phyloP scores from a whole-genome alignment of 371 early-diverging fungal species.

The Circinella minor region DNA sequence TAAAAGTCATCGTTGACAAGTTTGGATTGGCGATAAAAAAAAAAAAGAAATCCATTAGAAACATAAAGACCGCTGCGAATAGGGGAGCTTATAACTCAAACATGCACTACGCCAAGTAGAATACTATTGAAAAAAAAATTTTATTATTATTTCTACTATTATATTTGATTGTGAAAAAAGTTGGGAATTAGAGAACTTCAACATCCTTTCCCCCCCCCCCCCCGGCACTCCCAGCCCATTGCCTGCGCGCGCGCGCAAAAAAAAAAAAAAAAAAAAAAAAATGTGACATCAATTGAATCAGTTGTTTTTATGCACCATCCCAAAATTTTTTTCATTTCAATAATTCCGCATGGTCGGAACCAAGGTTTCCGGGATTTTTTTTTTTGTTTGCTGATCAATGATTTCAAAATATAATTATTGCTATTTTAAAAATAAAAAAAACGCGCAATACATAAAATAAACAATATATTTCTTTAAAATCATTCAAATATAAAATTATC shows the following conservation, averaged over 20 bases:
- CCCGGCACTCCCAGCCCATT: background rate
- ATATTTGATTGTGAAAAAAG: too few relatives aligned
- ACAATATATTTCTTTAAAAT: too few relatives aligned
- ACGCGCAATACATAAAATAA: too few relatives aligned
- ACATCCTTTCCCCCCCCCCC: too few relatives aligned
- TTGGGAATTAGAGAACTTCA: too few relatives aligned
- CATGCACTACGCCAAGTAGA: background rate
- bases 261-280: background rate
- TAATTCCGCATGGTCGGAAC: background rate
- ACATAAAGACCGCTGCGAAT: conserved; percentile 9
- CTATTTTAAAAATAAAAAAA: too few relatives aligned
- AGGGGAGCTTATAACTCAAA: background rate
- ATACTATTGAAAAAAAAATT: too few relatives aligned
- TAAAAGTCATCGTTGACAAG: too few relatives aligned
- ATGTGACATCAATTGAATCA: background rate
- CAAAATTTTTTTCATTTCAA: background rate
- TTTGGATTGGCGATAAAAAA: background rate
- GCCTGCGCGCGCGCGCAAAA: background rate
- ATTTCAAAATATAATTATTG: too few relatives aligned
- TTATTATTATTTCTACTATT: too few relatives aligned
- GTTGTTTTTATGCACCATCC: background rate
- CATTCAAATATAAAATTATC: too few relatives aligned
- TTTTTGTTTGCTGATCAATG: background rate
- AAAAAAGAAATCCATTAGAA: too few relatives aligned
- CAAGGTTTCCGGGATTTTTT: background rate